Evolutionary conservation across 805 yeast genomes (phyloP), one percentile per base, ranked within the genome.

Genomic region (Hanseniaspora osmophila): DNA sequence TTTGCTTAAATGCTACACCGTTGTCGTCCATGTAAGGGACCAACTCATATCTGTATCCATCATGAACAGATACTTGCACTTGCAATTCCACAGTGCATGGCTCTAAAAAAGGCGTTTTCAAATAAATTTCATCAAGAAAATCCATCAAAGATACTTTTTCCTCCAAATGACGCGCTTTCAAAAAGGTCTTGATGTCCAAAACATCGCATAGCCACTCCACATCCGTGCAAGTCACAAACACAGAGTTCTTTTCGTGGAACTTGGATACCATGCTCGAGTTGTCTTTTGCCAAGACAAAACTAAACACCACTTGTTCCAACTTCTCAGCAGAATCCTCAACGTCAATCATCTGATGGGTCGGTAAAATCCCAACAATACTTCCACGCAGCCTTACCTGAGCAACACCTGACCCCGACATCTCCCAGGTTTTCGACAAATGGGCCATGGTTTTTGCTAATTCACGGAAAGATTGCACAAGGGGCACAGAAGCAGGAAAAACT

Each of bases 211-310:
- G 16, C 38, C 38, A 35, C 15, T n/a, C 18, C 18, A 35, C 18
- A 16, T 35, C 18, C 4, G 18, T 35, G 10, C 38, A 35, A 44
- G n/a, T 51, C 30, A 2, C 22, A 18, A 19, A 51, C 47, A 7
- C 44, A 46, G 11, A 27, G 29, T 10, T 45, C 40, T 2, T 41
- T 43, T 33, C 47, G 43, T 11, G 47, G 29, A 17, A 49, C 54
- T 11, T 51, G 49, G 5, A 48, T 11, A 6, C 52, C 54, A 10
- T 56, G 35, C 18, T 52, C 52, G 27, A 51, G 51, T 37, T 43
- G 44, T 38, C 51, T 52, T 15, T 55, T 50, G 10, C 56, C 33
- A 39, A 54, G 40, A 12, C 53, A 49, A 6, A 56, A 40, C n/a
- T 35, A 10, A 35, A 35, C 3, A 52, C 51, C 49, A 56, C 49